Percentiles rank a stretch among this genome's conserved stretches.
Evolutionary conservation across 768 basidiomycete species (phyloP).

Genomic region (Leccinum subgranulosum): DNA sequence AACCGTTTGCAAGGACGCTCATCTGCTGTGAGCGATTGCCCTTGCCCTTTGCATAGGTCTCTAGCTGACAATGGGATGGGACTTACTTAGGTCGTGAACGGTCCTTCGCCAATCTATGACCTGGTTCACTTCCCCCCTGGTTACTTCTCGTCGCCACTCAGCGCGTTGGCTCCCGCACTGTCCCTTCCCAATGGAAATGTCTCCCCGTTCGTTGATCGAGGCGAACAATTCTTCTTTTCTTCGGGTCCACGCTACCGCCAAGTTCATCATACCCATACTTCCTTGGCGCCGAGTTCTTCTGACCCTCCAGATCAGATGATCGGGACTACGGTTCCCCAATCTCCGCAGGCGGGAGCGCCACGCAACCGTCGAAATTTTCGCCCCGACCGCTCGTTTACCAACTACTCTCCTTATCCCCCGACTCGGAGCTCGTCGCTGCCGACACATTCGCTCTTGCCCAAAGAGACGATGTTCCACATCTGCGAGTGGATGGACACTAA

Average conservation of each 20-base stretch:
- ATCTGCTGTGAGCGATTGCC: background rate
- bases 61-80: background rate
- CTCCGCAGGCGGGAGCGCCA: no score
- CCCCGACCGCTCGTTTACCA: background rate
- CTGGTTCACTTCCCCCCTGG: no score
- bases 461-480: background rate
- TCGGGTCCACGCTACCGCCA: background rate
- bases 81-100: background rate
- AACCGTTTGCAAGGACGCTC: background rate
- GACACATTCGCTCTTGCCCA: background rate
- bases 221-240: background rate
- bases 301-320: background rate
- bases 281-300: background rate
- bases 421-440: conserved; percentile 2
- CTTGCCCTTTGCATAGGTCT: no score
- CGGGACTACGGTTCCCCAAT: background rate
- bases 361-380: background rate
- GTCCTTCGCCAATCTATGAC: background rate
- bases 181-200: background rate
- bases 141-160: background rate
- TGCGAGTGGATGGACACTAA: conserved; percentile 10
- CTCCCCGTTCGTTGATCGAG: background rate
- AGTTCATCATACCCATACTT: no score
- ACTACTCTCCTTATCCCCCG: background rate
- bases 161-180: background rate